A percentile compares a stretch with the other conserved stretches of the same genome.
These are phyloP conservation scores for Erodium maritimum DNA, from an alignment of 345 rosid genomes.

Conservation along the genomic window DNA sequence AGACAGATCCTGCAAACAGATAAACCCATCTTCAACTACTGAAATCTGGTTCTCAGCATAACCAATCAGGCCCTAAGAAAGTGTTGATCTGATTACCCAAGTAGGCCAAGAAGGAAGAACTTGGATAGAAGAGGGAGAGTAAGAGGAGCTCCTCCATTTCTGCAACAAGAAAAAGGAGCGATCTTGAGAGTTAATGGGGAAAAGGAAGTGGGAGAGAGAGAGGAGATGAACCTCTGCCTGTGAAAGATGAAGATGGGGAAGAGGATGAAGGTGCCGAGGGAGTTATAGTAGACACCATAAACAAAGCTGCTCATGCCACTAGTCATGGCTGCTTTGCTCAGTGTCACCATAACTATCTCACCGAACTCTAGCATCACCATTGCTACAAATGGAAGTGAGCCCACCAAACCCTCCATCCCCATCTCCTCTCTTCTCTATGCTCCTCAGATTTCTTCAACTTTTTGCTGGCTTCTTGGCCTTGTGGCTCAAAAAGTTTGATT, in stretches of 20 bases:
- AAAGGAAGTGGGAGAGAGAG: too few relatives aligned
- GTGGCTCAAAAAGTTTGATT: too few relatives aligned
- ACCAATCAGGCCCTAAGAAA: not conserved
- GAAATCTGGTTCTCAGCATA: not conserved
- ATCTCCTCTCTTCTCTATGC: not conserved
- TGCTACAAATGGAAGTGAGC: slow-evolving; percentile 9
- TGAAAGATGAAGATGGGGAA: slow-evolving; percentile 7
- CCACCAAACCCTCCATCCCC: slow-evolving; percentile 1
- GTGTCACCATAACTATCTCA: slow-evolving; percentile 10
- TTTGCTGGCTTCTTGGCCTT: too few relatives aligned
- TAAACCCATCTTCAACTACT: not conserved
- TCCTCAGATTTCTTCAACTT: not conserved
- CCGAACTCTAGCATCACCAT: slow-evolving; percentile 14
- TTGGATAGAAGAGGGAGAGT: not conserved
- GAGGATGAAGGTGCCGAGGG: slow-evolving; percentile 10
- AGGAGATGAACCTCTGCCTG: slow-evolving; percentile 4
- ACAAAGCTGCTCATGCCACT: slow-evolving; percentile 16
- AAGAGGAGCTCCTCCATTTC: not conserved
- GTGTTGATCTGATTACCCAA: slow-evolving; percentile 3
- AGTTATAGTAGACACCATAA: slow-evolving; percentile 12
- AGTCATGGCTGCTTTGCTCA: slow-evolving; percentile 13
- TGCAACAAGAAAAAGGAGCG: not conserved
- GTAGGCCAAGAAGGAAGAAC: not conserved
- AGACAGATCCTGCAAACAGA: not conserved
- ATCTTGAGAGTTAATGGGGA: too few relatives aligned